A percentile compares a stretch with the other conserved stretches of the same genome.
These are phyloP conservation scores for Rhodocollybia butyracea DNA, from an alignment of 768 basidiomycete genomes.

Conservation along the genomic window DNA sequence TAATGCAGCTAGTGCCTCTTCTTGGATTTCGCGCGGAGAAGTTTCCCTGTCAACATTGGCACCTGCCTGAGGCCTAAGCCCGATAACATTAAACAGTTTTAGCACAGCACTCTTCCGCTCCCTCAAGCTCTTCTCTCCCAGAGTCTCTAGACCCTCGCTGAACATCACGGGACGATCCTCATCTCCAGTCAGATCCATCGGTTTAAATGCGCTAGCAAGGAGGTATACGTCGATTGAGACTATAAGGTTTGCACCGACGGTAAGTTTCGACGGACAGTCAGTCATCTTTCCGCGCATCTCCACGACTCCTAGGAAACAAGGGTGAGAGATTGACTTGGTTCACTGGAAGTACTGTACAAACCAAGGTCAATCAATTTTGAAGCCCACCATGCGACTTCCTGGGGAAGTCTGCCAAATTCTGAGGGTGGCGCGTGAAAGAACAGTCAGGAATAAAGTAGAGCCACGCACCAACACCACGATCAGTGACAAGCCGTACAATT, in stretches of 20 bases:
- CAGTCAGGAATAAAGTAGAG: not conserved
- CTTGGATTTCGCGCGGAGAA: constrained; percentile 30
- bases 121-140: constrained; percentile 72
- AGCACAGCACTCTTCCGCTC: constrained; percentile 76
- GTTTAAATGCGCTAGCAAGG: constrained; percentile 62
- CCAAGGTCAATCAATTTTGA: constrained; percentile 71
- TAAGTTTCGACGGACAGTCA: constrained; percentile 69
- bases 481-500: constrained; percentile 66
- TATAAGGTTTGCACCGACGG: constrained; percentile 75
- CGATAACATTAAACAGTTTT: constrained; percentile 68
- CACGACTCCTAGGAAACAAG: constrained; percentile 45
- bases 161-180: constrained; percentile 43
- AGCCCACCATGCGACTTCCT: constrained; percentile 69
- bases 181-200: constrained; percentile 31
- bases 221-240: constrained; percentile 75
- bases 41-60: constrained; percentile 31
- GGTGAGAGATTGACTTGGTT: constrained; percentile 4
- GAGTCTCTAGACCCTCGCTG: constrained; percentile 77
- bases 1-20: constrained; percentile 38
- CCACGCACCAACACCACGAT: constrained; percentile 57
- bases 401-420: constrained; percentile 80
- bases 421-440: constrained; percentile 4
- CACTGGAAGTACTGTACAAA: constrained; percentile 22
- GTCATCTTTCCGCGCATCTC: constrained; percentile 71
- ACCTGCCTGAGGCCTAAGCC: constrained; percentile 60